Evolutionary conservation across 192 early-diverging fungal species (phyloP).

Genomic region (Umbelopsis sp.): DNA sequence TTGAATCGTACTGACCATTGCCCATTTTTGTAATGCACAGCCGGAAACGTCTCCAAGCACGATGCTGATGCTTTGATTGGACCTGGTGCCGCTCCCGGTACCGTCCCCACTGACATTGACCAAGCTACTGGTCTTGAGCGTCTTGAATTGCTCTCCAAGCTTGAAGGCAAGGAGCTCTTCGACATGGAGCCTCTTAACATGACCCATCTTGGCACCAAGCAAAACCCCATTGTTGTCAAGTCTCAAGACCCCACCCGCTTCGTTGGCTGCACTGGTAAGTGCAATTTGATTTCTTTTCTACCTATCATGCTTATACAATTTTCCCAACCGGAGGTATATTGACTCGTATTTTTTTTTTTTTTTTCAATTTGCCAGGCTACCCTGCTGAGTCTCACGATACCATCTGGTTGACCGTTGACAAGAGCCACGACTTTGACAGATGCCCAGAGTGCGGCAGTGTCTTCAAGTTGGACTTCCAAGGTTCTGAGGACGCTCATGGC

Average conservation of each 20-base stretch:
- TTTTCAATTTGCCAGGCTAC: constrained; percentile 61
- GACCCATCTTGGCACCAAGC: constrained; percentile 74
- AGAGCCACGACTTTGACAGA: constrained; percentile 78
- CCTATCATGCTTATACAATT: constrained; percentile 2
- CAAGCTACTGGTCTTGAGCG: constrained; percentile 91
- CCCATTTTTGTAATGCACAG: constrained; percentile 23
- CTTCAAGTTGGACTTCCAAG: constrained; percentile 64
- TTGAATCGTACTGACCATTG: background rate
- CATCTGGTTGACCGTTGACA: constrained; percentile 87
- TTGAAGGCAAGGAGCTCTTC: constrained; percentile 88
- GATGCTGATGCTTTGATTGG: constrained; percentile 40
- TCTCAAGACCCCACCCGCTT: constrained; percentile 81
- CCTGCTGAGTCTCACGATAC: constrained; percentile 92
- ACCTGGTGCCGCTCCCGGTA: constrained; percentile 71
- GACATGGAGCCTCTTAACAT: constrained; percentile 83
- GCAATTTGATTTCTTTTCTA: constrained; percentile 15
- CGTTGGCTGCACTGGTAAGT: constrained; percentile 92
- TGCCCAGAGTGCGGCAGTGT: constrained; percentile 94
- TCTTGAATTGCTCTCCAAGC: constrained; percentile 79
- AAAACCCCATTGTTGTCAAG: constrained; percentile 84
- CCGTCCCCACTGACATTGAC: constrained; percentile 83
- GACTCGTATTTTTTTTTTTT: background rate
- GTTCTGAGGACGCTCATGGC: constrained; percentile 37
- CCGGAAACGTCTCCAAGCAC: constrained; percentile 28
- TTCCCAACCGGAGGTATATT: constrained; percentile 6